These are phyloP conservation scores for Mycena metata DNA, from an alignment of 768 basidiomycete genomes.

Conservation along the genomic window DNA sequence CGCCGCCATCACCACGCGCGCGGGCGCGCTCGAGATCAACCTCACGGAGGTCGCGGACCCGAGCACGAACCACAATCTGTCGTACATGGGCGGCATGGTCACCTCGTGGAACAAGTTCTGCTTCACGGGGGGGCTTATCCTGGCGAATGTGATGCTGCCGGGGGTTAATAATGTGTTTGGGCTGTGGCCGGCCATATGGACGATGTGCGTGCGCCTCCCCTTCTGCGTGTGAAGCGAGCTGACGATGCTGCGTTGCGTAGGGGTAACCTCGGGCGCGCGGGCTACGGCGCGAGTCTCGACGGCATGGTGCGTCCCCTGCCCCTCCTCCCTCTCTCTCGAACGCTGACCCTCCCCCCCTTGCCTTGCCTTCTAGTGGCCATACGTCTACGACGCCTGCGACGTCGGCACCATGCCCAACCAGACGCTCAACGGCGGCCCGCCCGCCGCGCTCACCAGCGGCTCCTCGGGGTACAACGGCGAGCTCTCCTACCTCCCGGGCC, in stretches of 20 bases:
- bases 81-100: slow-evolving; percentile 59
- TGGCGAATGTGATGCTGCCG: slow-evolving; percentile 46
- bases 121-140: slow-evolving; percentile 1
- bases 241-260: slow-evolving; percentile 7
- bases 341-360: too few relatives aligned
- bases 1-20: slow-evolving; percentile 71
- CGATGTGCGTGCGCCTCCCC: slow-evolving; percentile 41
- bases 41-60: slow-evolving; percentile 65
- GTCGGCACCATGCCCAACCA: slow-evolving; percentile 87
- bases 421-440: slow-evolving; percentile 65
- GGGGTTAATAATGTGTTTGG: slow-evolving; percentile 52
- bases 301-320: slow-evolving; percentile 61
- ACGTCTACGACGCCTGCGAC: slow-evolving; percentile 81
- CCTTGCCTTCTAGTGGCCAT: slow-evolving; percentile 69
- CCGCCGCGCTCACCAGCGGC: slow-evolving; percentile 61
- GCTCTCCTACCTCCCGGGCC: slow-evolving; percentile 65
- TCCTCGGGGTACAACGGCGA: slow-evolving; percentile 58
- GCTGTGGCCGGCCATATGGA: slow-evolving; percentile 37
- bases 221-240: background rate
- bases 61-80: slow-evolving; percentile 72
- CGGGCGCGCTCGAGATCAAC: slow-evolving; percentile 80
- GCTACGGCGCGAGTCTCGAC: slow-evolving; percentile 68
- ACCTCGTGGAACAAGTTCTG: slow-evolving; percentile 65
- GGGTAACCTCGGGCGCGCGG: slow-evolving; percentile 57
- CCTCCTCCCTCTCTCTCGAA: too few relatives aligned